Evolutionary conservation across 306 rosid species (phyloP), one percentile per base, ranked within the genome.

Genomic region (Lathyrus oleraceus): DNA sequence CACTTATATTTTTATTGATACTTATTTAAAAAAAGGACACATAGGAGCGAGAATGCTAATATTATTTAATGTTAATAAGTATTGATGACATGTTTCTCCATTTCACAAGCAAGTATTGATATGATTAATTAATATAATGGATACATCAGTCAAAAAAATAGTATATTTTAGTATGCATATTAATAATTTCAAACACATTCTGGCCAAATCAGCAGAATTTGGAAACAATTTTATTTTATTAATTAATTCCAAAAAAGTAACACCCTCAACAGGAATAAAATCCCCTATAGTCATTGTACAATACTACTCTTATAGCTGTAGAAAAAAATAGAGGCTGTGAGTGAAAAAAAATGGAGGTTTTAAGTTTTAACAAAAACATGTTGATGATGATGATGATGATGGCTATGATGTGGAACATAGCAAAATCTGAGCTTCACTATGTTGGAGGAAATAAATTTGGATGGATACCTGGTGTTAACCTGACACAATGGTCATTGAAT

Each of bases 401-500:
- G 9, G 57, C 25, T 35, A 36, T 79, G 73, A 38, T 56, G 59
- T 39, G 4, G 30, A 69, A 45, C n/a, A 52, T 68, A 52, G 81
- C 14, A 7, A 54, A 71, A 66, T 49, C 61, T 70, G 51, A 71
- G 36, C 0, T n/a, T 0, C 73, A 66, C 30, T 28, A n/a, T 3
- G 86, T 82, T 71, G 86, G 86, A 60, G 86, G 86, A 6, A 12
- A 20, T 14, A 71, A 67, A 36, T 0, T 0, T 74, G 19, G 35
- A 27, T 78, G 83, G 83, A 25, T 12, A 5, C 44, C 81, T 5
- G n/a, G 5, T 8, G 60, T 61, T 53, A 78, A 82, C 54, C 17
- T 82, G 8, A 60, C 83, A 14, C 32, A 61, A 47, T 82, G 83
- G 81, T 61, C 86, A 60, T 61, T 16, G 19, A 72, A 78, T 8